Percentiles rank a stretch among this genome's conserved stretches.
Evolutionary conservation across 2,329 filamentous ascomycete species (phyloP).

Genomic region (Helotiales sp.): DNA sequence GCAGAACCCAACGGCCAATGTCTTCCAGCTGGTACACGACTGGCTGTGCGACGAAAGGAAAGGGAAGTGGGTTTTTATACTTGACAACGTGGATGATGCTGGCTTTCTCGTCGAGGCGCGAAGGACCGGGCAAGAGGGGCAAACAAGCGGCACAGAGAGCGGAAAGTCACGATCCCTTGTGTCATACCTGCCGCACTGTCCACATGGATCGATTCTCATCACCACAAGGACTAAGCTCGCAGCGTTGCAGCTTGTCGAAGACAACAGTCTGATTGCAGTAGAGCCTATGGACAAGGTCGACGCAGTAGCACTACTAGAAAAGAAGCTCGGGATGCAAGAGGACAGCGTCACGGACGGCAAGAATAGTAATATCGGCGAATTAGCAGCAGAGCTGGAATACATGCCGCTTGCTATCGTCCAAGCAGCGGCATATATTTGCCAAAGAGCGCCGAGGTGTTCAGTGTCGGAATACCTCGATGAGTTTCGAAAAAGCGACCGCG

Average conservation of each 20-base stretch:
- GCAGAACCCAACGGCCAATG: constrained; percentile 41
- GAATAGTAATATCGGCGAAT: constrained; percentile 26
- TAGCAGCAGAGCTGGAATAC: no score
- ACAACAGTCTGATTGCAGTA: constrained; percentile 37
- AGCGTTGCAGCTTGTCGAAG: constrained; percentile 33
- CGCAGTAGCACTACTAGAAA: constrained; percentile 41
- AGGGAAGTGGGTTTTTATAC: constrained; percentile 45
- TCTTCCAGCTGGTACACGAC: constrained; percentile 42
- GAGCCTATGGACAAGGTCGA: constrained; percentile 40
- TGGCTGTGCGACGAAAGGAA: constrained; percentile 38
- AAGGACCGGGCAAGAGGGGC: constrained; percentile 21
- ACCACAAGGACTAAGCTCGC: constrained; percentile 35
- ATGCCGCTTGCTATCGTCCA: no score
- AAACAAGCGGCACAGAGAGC: constrained; percentile 21
- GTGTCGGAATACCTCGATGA: constrained; percentile 47
- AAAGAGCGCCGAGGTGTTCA: constrained; percentile 41
- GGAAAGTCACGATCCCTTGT: constrained; percentile 23
- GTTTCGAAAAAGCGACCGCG: constrained; percentile 44
- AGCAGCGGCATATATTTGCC: constrained; percentile 37
- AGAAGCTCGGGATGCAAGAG: constrained; percentile 32
- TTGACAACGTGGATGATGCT: constrained; percentile 47
- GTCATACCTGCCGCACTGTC: constrained; percentile 32
- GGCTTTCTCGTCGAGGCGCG: constrained; percentile 22
- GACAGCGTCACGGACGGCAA: no score
- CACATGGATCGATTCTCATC: constrained; percentile 35